Evolutionary conservation across 768 basidiomycete species (phyloP), one percentile per base, ranked within the genome.

Genomic region (Cystofilobasidium capitatum): DNA sequence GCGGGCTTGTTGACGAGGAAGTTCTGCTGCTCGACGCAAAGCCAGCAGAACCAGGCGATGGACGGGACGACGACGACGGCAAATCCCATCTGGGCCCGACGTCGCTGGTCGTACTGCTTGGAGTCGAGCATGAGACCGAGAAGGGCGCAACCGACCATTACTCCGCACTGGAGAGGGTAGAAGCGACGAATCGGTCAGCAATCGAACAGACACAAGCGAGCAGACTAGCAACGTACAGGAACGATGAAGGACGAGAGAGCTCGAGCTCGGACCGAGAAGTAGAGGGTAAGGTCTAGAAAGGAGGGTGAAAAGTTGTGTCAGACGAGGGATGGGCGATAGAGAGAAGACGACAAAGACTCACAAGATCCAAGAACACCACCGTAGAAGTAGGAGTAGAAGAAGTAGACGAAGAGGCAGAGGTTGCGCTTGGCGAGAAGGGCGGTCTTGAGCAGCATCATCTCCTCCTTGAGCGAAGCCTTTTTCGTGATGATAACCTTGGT

Each of bases 241-340:
- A 40, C 37, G 58, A 58, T n/a, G 58, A 58, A 33, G 22, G 35
- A 36, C 24, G 58, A 58, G 58, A 58, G 58, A 35, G 58, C 58
- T 3, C 58, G 33, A 12, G 58, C 58, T 24, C 58, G 58, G 33
- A 58, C 58, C 22, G 26, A 29, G 58, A 58, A 58, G 58, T 45
- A n/a, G 44, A 45, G 44, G n/a, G 44, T n/a, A 14, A 45, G n/a
- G n/a, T 45, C 47, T 49, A 24, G 8, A 22, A 22, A 49, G 47
- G 8, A 6, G 22, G 47, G 7, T 8, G 47, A 10, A 44, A 22
- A 10, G 22, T 44, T 44, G 10, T 49, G 47, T 49, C 9, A 49
- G 47, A 45, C 13, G 44, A n/a, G n/a, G n/a, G n/a, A n/a, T n/a
- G n/a, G n/a, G n/a, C n/a, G n/a, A n/a, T 24, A 49, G 47, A n/a